phyloP scores from a whole-genome alignment of 441 rosid genomes.

The Flueggea neowawraea region DNA sequence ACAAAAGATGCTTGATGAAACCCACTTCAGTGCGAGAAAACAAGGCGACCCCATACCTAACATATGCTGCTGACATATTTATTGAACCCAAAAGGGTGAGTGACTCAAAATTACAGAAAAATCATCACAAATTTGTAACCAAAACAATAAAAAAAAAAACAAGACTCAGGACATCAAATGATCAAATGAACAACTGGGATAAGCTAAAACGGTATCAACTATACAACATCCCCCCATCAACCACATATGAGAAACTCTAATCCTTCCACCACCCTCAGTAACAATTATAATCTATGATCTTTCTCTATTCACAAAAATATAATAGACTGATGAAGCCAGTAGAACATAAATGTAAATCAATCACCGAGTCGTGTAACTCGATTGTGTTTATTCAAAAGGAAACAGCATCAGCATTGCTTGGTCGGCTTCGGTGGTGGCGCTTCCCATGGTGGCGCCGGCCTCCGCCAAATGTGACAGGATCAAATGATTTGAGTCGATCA shows the following conservation, averaged over 20 bases:
- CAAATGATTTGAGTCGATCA: constrained; percentile 50
- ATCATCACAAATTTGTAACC: constrained; percentile 22
- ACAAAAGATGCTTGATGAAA: constrained; percentile 5
- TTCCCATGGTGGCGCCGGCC: constrained; percentile 53
- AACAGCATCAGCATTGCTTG: constrained; percentile 14
- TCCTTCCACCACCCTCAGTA: not conserved
- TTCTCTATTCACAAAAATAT: constrained; percentile 40
- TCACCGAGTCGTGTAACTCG: too few relatives aligned
- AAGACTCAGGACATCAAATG: constrained; percentile 15
- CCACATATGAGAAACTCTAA: constrained; percentile 1
- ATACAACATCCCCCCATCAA: constrained; percentile 16
- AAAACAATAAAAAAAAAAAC: not conserved
- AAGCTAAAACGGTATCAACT: constrained; percentile 15
- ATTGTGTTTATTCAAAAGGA: constrained; percentile 20
- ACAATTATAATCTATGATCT: constrained; percentile 4
- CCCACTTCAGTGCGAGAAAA: not conserved
- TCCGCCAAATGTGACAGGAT: constrained; percentile 81
- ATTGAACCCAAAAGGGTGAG: constrained; percentile 24
- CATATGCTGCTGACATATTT: constrained; percentile 14
- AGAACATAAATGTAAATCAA: not conserved
- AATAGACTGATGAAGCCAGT: constrained; percentile 15
- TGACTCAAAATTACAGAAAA: constrained; percentile 7
- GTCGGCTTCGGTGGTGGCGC: constrained; percentile 42
- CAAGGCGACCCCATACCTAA: not conserved
- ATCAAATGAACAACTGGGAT: constrained; percentile 11